phyloP scores from a whole-genome alignment of 768 basidiomycete species.

The Lanmaoa pseudosensibilis region DNA sequence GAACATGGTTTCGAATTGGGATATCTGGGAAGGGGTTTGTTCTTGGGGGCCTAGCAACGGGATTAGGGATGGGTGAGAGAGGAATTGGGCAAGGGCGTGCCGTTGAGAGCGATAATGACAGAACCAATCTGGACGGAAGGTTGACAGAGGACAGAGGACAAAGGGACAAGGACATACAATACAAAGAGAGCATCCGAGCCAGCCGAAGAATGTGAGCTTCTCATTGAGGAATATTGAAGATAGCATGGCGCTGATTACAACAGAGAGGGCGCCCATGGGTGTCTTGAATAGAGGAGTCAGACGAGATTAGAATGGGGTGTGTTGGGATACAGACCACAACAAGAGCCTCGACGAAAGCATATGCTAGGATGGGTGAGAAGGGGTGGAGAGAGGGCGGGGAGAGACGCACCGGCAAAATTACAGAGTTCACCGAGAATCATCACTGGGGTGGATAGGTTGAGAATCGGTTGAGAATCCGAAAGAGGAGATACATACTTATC shows the following conservation, averaged over 20 bases:
- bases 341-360: constrained; percentile 90
- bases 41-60: constrained; percentile 60
- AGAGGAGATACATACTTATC: constrained; percentile 50
- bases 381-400: background rate
- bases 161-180: constrained; percentile 58
- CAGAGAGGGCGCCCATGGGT: constrained; percentile 93
- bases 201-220: constrained; percentile 92
- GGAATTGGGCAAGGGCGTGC: constrained; percentile 31
- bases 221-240: constrained; percentile 94
- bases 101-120: constrained; percentile 88
- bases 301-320: background rate
- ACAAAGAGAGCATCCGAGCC: constrained; percentile 91
- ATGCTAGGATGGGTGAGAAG: constrained; percentile 45
- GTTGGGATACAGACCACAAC: constrained; percentile 67
- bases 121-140: constrained; percentile 62
- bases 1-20: constrained; percentile 75
- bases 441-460: constrained; percentile 42
- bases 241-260: constrained; percentile 91
- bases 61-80: background rate
- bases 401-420: constrained; percentile 74
- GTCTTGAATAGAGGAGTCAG: constrained; percentile 48
- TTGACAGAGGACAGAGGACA: background rate
- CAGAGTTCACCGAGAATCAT: constrained; percentile 91
- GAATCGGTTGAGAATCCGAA: background rate
- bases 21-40: constrained; percentile 65